These are phyloP conservation scores for Oidium heveae DNA, from an alignment of 2,329 filamentous ascomycete genomes.

Conservation along the genomic window DNA sequence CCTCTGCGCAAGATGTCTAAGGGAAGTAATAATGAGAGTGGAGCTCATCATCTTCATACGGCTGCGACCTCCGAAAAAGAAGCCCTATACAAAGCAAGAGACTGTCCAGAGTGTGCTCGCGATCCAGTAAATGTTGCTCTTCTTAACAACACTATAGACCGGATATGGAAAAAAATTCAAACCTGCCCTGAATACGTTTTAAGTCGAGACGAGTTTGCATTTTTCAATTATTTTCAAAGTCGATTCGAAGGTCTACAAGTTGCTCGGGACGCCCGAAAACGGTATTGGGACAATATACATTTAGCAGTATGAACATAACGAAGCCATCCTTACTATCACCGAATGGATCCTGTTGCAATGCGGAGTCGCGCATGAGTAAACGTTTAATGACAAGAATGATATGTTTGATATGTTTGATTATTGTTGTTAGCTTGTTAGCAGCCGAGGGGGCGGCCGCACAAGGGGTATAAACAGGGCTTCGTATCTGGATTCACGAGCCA, in stretches of 20 bases:
- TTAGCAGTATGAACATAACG: not conserved
- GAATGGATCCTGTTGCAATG: too few species aligned
- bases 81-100: conserved; percentile 52
- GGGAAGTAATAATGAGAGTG: conserved; percentile 4
- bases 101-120: conserved; percentile 38
- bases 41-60: conserved; percentile 3
- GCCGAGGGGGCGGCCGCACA: conserved; percentile 1
- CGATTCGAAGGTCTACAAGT: conserved; percentile 30
- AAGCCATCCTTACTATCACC: too few species aligned
- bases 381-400: too few species aligned
- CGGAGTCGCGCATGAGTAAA: too few species aligned
- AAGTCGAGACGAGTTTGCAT: conserved; percentile 50
- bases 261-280: conserved; percentile 22
- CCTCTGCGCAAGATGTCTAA: too few species aligned
- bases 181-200: conserved; percentile 46
- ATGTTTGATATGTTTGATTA: too few species aligned
- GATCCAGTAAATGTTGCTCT: conserved; percentile 36
- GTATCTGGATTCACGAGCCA: too few species aligned
- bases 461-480: too few species aligned
- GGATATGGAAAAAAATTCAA: conserved; percentile 44
- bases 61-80: conserved; percentile 23
- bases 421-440: not conserved
- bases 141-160: conserved; percentile 35
- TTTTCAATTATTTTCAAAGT: conserved; percentile 65
- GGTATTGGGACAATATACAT: conserved; percentile 26